Percentiles rank a stretch among this genome's conserved stretches.
Conservation (phyloP, 305 asterid species). For the Ilex paraguariensis region DNA sequence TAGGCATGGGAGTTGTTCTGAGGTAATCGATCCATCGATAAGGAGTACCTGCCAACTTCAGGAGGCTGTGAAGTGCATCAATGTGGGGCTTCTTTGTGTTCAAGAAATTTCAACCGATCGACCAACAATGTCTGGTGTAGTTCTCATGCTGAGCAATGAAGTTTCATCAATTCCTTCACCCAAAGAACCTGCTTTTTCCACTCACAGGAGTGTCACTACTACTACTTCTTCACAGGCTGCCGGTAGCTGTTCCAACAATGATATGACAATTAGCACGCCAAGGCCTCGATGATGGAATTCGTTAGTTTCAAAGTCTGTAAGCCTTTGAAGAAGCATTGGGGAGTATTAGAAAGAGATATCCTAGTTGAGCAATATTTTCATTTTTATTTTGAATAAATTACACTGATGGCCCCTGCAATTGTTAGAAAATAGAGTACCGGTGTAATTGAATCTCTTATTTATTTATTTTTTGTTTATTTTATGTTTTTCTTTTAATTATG, state of each 20-base stretch:
- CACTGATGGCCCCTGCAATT: too few relatives aligned
- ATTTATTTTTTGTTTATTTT: too few relatives aligned
- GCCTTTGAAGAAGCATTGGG: too few relatives aligned
- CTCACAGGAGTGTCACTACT: too few relatives aligned
- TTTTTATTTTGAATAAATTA: too few relatives aligned
- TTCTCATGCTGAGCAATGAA: slow-evolving; percentile 10
- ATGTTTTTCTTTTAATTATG: too few relatives aligned
- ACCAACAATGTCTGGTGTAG: slow-evolving; percentile 8
- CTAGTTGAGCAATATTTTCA: too few relatives aligned
- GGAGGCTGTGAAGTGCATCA: not conserved
- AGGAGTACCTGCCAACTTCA: slow-evolving; percentile 2
- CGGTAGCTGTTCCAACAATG: slow-evolving; percentile 1
- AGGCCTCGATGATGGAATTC: not conserved
- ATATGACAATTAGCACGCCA: slow-evolving; percentile 4
- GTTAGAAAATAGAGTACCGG: too few relatives aligned
- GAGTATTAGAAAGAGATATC: too few relatives aligned
- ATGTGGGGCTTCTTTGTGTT: slow-evolving; percentile 7
- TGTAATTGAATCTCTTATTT: too few relatives aligned
- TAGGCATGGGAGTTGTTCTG: slow-evolving; percentile 5
- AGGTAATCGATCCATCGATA: slow-evolving; percentile 11
- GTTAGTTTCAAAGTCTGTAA: too few relatives aligned
- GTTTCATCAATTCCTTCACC: not conserved
- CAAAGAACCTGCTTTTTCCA: slow-evolving; percentile 7
- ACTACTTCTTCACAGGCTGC: too few relatives aligned
- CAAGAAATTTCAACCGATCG: slow-evolving; percentile 5